Conservation (phyloP, 1,284 basidiomycete genomes). For the Abortiporus biennis region DNA sequence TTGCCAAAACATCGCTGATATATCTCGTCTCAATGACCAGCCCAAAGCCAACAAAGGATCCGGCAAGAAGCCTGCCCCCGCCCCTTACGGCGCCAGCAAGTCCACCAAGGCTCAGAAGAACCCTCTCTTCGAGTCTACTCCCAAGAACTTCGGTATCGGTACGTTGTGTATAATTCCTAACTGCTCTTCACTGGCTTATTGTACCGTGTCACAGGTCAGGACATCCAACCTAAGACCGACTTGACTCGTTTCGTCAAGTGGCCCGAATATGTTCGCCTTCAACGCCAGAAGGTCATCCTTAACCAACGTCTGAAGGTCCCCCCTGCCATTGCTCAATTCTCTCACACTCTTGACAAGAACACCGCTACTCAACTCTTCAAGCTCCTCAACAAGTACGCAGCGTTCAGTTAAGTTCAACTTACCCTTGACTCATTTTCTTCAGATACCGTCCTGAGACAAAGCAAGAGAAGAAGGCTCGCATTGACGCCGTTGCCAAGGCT, state of each 20-base stretch:
- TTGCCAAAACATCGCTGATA: conserved; percentile 40
- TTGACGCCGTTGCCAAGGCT: conserved; percentile 70
- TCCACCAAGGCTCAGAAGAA: conserved; percentile 80
- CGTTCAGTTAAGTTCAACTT: neutral
- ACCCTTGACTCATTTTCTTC: neutral
- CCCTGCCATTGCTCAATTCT: conserved; percentile 97
- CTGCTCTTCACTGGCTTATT: neutral
- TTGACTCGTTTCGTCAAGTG: conserved; percentile 99
- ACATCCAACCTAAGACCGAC: conserved; percentile 88
- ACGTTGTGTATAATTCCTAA: conserved; percentile 22
- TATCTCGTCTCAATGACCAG: conserved; percentile 86
- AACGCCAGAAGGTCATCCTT: conserved; percentile 98
- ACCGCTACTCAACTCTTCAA: conserved; percentile 98
- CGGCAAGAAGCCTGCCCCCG: conserved; percentile 62
- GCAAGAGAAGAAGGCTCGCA: conserved; percentile 97
- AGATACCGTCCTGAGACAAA: conserved; percentile 86
- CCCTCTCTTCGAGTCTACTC: conserved; percentile 89
- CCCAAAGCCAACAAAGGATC: conserved; percentile 72
- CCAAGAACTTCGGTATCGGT: conserved; percentile 97
- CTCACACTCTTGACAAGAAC: conserved; percentile 99
- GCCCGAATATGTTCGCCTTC: conserved; percentile 98
- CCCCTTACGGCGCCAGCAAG: conserved; percentile 73
- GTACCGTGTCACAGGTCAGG: conserved; percentile 64
- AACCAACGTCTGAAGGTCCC: conserved; percentile 98
- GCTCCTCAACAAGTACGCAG: conserved; percentile 85